Percentiles rank a stretch among this genome's conserved stretches.
phyloP scores from a whole-genome alignment of 2,329 filamentous ascomycete genomes.

The Diaporthe helianthi region DNA sequence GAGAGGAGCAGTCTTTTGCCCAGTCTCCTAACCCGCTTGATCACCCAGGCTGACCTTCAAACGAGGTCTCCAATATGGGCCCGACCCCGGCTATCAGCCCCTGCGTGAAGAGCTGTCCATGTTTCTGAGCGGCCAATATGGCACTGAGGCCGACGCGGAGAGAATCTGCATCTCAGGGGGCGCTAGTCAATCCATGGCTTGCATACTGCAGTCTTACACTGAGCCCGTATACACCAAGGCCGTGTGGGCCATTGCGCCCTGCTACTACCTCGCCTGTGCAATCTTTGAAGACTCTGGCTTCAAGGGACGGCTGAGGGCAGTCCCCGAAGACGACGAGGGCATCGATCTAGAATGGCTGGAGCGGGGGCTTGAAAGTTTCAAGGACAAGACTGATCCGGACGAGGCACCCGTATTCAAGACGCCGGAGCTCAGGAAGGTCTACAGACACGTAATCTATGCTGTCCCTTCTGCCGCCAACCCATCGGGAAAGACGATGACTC shows the following conservation, averaged over 20 bases:
- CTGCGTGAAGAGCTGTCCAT: constrained; percentile 71
- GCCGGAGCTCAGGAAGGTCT: constrained; percentile 73
- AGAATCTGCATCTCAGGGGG: constrained; percentile 85
- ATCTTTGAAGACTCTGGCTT: constrained; percentile 87
- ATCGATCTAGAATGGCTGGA: constrained; percentile 71
- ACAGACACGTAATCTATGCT: constrained; percentile 86
- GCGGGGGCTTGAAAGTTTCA: constrained; percentile 50
- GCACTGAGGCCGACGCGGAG: constrained; percentile 50
- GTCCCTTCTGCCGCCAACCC: constrained; percentile 93
- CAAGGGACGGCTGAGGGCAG: constrained; percentile 66
- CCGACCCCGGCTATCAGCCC: constrained; percentile 76
- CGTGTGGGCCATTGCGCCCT: constrained; percentile 83
- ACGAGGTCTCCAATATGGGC: constrained; percentile 67
- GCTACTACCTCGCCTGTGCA: constrained; percentile 84
- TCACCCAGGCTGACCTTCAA: not conserved
- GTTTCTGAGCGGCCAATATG: constrained; percentile 74
- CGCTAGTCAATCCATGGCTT: constrained; percentile 82
- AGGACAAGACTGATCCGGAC: constrained; percentile 34
- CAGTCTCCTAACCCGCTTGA: not conserved
- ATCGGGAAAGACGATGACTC: constrained; percentile 80
- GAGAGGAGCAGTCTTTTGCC: not conserved
- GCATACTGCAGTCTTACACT: constrained; percentile 78
- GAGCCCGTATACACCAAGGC: constrained; percentile 77
- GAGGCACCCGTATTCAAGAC: constrained; percentile 50
- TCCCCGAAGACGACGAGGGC: constrained; percentile 81